Evolutionary conservation across 192 early-diverging fungal genomes (phyloP).

Genomic region (Rhizophagus clarus): DNA sequence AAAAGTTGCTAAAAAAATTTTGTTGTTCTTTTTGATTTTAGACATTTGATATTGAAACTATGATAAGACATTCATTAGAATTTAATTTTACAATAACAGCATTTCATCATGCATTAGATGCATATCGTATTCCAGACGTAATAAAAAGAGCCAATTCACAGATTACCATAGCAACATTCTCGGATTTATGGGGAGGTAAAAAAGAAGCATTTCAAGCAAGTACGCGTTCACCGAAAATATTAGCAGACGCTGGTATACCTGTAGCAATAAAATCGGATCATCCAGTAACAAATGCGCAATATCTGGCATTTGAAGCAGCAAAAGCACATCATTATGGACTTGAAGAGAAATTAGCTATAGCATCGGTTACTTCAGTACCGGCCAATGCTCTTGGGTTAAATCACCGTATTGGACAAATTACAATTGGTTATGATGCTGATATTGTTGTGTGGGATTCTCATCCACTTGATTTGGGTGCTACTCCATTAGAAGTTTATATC

Average conservation of each 20-base stretch:
- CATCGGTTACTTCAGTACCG: slow-evolving; percentile 70
- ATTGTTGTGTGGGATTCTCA: slow-evolving; percentile 75
- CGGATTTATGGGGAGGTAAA: slow-evolving; percentile 71
- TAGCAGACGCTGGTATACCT: slow-evolving; percentile 67
- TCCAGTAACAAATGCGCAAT: slow-evolving; percentile 73
- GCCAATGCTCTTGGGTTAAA: slow-evolving; percentile 69
- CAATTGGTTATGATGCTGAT: slow-evolving; percentile 76
- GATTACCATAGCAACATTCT: slow-evolving; percentile 74
- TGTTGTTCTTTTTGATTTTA: neutral
- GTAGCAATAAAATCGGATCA: slow-evolving; percentile 82
- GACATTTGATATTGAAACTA: slow-evolving; percentile 71
- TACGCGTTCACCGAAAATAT: slow-evolving; percentile 57
- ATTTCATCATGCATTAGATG: slow-evolving; percentile 81
- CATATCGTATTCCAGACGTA: slow-evolving; percentile 67
- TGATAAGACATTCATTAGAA: slow-evolving; percentile 71
- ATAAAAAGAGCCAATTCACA: slow-evolving; percentile 59
- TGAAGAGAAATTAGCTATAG: slow-evolving; percentile 54
- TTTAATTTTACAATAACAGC: slow-evolving; percentile 73
- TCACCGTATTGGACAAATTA: slow-evolving; percentile 66
- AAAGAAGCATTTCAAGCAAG: slow-evolving; percentile 75
- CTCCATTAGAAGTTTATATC: slow-evolving; percentile 73
- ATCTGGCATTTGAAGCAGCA: slow-evolving; percentile 78
- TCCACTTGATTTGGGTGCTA: slow-evolving; percentile 68
- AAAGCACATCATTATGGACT: slow-evolving; percentile 75
- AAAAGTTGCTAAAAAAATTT: too few species aligned